Conservation (phyloP, 163 green algal genomes). For the Scenedesmus sp. region DNA sequence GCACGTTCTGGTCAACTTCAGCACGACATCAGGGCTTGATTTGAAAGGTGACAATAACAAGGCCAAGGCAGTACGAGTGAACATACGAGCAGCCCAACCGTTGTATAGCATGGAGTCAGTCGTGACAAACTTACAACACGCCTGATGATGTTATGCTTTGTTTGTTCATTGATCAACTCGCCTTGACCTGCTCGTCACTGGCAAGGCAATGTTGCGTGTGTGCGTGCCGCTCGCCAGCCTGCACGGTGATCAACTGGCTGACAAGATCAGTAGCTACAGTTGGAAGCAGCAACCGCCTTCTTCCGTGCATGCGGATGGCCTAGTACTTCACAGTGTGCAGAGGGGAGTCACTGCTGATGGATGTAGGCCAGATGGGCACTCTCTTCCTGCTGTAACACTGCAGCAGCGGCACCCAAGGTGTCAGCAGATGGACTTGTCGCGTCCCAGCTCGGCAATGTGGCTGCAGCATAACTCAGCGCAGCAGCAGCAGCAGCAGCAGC, state of each 20-base stretch:
- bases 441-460: background rate
- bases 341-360: background rate
- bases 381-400: background rate
- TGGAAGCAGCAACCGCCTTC: background rate
- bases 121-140: background rate
- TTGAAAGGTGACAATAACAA: background rate
- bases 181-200: background rate
- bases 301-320: too few relatives aligned
- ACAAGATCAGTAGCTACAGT: background rate
- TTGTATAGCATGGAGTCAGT: background rate
- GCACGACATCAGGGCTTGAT: background rate
- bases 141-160: background rate
- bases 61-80: background rate
- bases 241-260: background rate
- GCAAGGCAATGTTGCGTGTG: background rate
- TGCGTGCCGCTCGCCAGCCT: background rate
- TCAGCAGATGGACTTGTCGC: background rate
- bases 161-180: background rate
- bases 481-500: constrained; percentile 16
- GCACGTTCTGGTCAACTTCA: background rate
- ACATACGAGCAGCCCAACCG: background rate
- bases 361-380: background rate
- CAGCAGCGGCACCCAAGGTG: background rate
- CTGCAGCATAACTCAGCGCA: too few relatives aligned
- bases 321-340: background rate